phyloP scores from a whole-genome alignment of 1,284 basidiomycete genomes.

The Pyrrhoderma lamaoense region DNA sequence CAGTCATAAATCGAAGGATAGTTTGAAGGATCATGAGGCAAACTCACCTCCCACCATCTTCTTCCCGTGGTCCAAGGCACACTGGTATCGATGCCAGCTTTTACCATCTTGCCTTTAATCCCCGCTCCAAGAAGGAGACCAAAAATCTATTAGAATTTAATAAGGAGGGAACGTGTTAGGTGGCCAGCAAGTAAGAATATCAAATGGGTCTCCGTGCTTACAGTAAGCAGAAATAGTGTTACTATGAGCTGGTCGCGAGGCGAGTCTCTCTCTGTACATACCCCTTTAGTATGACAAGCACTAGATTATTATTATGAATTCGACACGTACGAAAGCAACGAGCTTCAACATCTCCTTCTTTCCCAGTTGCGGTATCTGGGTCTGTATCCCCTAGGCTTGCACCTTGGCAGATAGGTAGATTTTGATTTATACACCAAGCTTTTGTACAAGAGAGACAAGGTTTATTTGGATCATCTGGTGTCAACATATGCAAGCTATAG shows the following conservation, averaged over 20 bases:
- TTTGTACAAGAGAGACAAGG: constrained; percentile 91
- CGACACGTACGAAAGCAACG: constrained; percentile 83
- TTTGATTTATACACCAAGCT: constrained; percentile 93
- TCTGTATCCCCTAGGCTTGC: constrained; percentile 82
- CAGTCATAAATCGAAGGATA: neutral
- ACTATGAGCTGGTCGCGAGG: constrained; percentile 88
- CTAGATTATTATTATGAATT: constrained; percentile 16
- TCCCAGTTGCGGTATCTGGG: constrained; percentile 90
- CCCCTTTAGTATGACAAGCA: too few relatives aligned
- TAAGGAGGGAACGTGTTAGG: too few relatives aligned
- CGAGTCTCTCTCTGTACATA: constrained; percentile 66
- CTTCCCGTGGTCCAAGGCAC: constrained; percentile 53
- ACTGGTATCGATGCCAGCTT: constrained; percentile 61
- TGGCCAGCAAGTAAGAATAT: too few relatives aligned
- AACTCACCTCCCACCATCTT: constrained; percentile 74
- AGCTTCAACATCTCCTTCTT: constrained; percentile 92
- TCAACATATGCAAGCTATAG: constrained; percentile 55
- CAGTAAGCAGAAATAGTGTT: constrained; percentile 79
- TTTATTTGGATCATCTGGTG: constrained; percentile 77
- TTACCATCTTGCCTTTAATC: constrained; percentile 72
- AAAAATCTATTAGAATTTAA: constrained; percentile 28
- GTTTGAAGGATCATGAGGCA: too few relatives aligned
- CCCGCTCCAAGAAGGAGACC: constrained; percentile 79
- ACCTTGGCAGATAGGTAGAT: constrained; percentile 78
- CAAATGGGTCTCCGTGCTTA: constrained; percentile 25